phyloP scores from a whole-genome alignment of 495 filamentous ascomycete species.

The Aspergillus leporis region DNA sequence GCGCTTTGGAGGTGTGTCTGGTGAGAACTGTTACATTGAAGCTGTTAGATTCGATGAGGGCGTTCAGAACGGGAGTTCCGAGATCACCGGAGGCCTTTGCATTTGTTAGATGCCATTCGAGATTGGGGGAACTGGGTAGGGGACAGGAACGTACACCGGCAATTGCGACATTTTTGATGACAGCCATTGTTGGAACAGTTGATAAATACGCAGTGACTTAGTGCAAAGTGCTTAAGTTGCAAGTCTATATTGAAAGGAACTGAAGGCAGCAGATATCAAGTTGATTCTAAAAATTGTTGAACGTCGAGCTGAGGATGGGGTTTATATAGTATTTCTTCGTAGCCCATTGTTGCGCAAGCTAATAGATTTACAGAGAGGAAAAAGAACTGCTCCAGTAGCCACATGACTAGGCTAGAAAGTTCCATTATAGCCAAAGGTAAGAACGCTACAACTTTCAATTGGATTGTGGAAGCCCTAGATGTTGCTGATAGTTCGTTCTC shows the following conservation, averaged over 20 bases:
- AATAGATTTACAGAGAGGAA: too few species aligned
- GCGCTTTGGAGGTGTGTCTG: not conserved
- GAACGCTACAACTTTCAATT: not conserved
- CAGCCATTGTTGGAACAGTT: not conserved
- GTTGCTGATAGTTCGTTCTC: too few species aligned
- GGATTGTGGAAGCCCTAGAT: not conserved
- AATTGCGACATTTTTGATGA: conserved; percentile 3
- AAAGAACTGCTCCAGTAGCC: too few species aligned
- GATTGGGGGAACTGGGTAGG: not conserved
- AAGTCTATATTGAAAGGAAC: not conserved
- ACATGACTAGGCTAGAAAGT: too few species aligned
- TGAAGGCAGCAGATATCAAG: too few species aligned
- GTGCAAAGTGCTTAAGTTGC: not conserved
- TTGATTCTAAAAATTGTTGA: too few species aligned
- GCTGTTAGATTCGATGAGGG: conserved; percentile 3
- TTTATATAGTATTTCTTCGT: too few species aligned
- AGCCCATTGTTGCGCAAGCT: too few species aligned
- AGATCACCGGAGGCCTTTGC: conserved; percentile 2
- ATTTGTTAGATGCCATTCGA: not conserved
- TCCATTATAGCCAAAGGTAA: not conserved
- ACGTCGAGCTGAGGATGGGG: too few species aligned
- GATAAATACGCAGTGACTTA: not conserved
- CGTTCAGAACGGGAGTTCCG: not conserved
- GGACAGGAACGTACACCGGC: not conserved
- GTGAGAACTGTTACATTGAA: not conserved